Percentiles rank a stretch among this genome's conserved stretches.
These are phyloP conservation scores for Sporothrix pseudoabietina DNA, from an alignment of 2,329 filamentous ascomycete species.

Conservation along the genomic window DNA sequence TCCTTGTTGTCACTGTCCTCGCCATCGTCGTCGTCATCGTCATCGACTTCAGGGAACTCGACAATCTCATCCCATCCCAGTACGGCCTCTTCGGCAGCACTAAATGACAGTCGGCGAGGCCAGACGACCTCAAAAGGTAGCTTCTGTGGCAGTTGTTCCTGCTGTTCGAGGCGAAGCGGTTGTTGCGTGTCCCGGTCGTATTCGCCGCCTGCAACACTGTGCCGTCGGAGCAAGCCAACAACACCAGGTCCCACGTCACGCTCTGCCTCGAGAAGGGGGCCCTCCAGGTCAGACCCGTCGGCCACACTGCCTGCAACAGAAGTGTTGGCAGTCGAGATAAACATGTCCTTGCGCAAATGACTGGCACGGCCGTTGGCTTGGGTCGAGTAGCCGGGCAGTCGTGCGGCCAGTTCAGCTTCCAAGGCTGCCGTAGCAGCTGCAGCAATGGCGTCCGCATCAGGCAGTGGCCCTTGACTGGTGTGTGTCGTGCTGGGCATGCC, in stretches of 20 bases:
- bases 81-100: slow-evolving; percentile 73
- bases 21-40: slow-evolving; percentile 10
- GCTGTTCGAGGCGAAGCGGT: neutral
- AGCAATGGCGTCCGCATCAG: slow-evolving; percentile 28
- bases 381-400: neutral
- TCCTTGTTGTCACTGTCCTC: slow-evolving; percentile 35
- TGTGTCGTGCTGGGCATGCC: neutral
- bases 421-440: slow-evolving; percentile 26
- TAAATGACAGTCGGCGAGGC: slow-evolving; percentile 74
- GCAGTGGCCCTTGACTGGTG: neutral
- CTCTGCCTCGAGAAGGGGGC: slow-evolving; percentile 54
- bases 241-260: slow-evolving; percentile 44
- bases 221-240: slow-evolving; percentile 61
- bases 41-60: slow-evolving; percentile 42
- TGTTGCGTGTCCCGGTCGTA: neutral
- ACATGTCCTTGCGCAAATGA: slow-evolving; percentile 49
- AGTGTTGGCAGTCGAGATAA: slow-evolving; percentile 49
- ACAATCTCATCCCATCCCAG: slow-evolving; percentile 64
- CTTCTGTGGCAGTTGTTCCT: slow-evolving; percentile 2
- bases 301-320: slow-evolving; percentile 62
- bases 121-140: slow-evolving; percentile 47
- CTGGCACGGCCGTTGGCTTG: slow-evolving; percentile 39
- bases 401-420: slow-evolving; percentile 18
- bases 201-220: slow-evolving; percentile 52
- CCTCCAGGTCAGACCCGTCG: slow-evolving; percentile 61